Base-by-base conservation (phyloP, 2,329 filamentous ascomycete species). In the Botrytis fragariae region DNA sequence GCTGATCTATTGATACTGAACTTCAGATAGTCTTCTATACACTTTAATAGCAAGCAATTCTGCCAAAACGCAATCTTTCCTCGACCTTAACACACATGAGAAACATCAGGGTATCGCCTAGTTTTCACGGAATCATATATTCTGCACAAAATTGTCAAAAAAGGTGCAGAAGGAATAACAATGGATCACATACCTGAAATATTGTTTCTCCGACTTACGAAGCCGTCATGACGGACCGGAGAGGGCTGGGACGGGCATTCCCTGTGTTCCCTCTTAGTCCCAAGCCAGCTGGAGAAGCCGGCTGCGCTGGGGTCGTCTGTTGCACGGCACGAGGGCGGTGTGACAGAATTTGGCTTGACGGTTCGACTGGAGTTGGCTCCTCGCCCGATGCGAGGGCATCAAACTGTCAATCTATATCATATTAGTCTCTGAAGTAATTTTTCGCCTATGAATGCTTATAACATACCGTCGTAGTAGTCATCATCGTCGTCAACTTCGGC, bases 401-500 rank as follows among this genome's bases (percentile, higher is more conserved):
- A 90, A 90, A 89, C 88, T 91, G 92, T 95, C 93, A 95, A 96
- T 97, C 90, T 92, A 79, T 74, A 42, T 18, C 67, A 63, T 57
- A 39, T 73, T 74, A 78, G 76, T 67, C 37, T 65, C 14, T 48
- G 73, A 77, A 71, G 75, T 69, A n/a, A 62, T 63, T 22, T 59
- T 59, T 18, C 3, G 54, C 68, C 54, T 29, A n/a, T 37, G 6
- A 44, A 22, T 18, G 42, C 25, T 57, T n/a, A 59, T 54, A 74
- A 74, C 75, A 64, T 78, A 88, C 87, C 89, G 83, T 93, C 91
- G 85, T 95, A 94, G 87, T 97, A 98, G 83, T 98, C 95, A 84
- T 95, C 92, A 83, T 96, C 93, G 83, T 97, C 95, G 81, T 92
- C 90, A 81, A 92, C 88, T 83, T 98, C 96, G 84, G 92, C 92